phyloP scores from a whole-genome alignment of 768 basidiomycete genomes.

The Leucocoprinus sp. region DNA sequence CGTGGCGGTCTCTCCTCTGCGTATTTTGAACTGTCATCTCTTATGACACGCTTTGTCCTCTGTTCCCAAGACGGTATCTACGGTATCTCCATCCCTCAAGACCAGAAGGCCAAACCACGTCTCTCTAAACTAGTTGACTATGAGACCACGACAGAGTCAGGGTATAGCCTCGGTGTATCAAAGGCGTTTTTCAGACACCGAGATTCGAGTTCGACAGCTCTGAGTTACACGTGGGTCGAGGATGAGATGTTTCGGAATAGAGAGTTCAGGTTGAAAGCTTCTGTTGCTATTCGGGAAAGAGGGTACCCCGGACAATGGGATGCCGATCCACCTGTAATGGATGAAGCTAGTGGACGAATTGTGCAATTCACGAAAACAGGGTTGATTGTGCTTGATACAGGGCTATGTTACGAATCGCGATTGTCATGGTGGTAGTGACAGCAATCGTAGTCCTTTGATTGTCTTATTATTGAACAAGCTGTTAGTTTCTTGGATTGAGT shows the following conservation, averaged over 20 bases:
- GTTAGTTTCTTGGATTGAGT: neutral
- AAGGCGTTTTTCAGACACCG: constrained; percentile 11
- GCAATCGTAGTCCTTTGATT: neutral
- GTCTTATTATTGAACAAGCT: neutral
- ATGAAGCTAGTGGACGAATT: constrained; percentile 10
- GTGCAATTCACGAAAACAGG: constrained; percentile 12
- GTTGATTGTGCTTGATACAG: constrained; percentile 11
- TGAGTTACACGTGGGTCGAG: constrained; percentile 11
- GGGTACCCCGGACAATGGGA: constrained; percentile 12
- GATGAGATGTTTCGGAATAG: constrained; percentile 11
- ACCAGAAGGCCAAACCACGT: constrained; percentile 10
- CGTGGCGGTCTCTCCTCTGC: constrained; percentile 9
- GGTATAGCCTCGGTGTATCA: constrained; percentile 4
- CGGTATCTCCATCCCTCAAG: constrained; percentile 10
- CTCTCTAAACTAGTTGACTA: constrained; percentile 9
- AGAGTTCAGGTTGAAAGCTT: constrained; percentile 11
- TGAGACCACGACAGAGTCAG: constrained; percentile 10
- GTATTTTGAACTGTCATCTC: constrained; percentile 4
- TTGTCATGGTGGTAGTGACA: constrained; percentile 2
- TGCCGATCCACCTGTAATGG: constrained; percentile 9
- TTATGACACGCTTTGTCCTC: constrained; percentile 9
- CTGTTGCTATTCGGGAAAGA: constrained; percentile 10
- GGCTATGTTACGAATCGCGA: constrained; percentile 6
- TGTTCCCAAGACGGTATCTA: constrained; percentile 10
- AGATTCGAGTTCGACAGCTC: constrained; percentile 9